Evolutionary conservation across 2,329 filamentous ascomycete species (phyloP).

Genomic region (Pseudocercospora vitis): DNA sequence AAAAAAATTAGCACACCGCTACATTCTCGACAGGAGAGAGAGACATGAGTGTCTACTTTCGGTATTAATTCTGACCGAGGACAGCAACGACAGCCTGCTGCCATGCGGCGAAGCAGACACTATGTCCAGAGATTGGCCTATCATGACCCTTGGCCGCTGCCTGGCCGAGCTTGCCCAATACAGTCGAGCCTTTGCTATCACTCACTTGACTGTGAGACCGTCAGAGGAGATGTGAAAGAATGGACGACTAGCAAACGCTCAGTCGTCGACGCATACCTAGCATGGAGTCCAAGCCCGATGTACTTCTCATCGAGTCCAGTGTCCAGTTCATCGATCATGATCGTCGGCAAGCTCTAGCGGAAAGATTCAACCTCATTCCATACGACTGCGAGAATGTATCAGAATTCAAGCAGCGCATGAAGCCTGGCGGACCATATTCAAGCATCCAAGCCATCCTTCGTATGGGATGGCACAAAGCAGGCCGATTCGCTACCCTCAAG

Average conservation of each 20-base stretch:
- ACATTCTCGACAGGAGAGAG: background rate
- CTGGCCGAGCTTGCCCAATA: too few relatives aligned
- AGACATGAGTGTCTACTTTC: constrained; percentile 15
- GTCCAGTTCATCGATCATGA: constrained; percentile 34
- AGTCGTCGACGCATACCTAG: background rate
- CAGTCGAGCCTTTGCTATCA: too few relatives aligned
- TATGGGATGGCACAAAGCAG: constrained; percentile 63
- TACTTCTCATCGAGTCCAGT: constrained; percentile 16
- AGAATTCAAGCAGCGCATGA: constrained; percentile 41
- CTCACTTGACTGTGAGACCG: too few relatives aligned
- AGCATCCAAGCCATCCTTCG: constrained; percentile 51
- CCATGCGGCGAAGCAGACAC: too few relatives aligned
- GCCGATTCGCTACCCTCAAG: constrained; percentile 41
- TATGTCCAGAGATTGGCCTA: too few relatives aligned
- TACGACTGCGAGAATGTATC: constrained; percentile 40
- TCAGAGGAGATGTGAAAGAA: too few relatives aligned
- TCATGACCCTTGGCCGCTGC: background rate
- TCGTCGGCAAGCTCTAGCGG: constrained; percentile 38
- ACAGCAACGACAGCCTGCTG: background rate
- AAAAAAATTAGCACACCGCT: background rate
- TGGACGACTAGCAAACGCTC: too few relatives aligned
- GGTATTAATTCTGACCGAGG: background rate
- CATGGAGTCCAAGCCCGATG: background rate
- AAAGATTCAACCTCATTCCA: constrained; percentile 40
- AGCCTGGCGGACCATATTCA: constrained; percentile 40